Conservation (phyloP, 257 asterid genomes). For the Nicotiana benthamiana region DNA sequence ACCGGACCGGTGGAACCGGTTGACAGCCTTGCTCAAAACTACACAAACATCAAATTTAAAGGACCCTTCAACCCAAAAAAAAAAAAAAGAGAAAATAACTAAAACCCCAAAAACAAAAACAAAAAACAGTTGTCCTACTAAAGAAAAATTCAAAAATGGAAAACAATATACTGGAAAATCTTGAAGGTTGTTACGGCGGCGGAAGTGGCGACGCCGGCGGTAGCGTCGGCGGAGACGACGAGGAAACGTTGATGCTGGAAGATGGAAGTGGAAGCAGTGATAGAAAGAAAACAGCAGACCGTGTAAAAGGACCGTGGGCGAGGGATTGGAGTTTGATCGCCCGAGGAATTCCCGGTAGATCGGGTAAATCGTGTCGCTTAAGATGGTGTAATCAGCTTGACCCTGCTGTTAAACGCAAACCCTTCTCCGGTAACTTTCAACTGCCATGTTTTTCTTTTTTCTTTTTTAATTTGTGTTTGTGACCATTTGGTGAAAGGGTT, state of each 20-base stretch:
- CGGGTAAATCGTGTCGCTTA: conserved; percentile 89
- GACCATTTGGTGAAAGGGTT: background rate
- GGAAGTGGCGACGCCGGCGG: too few relatives aligned
- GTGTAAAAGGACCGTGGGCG: conserved; percentile 87
- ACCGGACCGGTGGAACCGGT: too few relatives aligned
- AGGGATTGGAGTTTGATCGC: conserved; percentile 88
- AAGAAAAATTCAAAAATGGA: background rate
- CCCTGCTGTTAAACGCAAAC: conserved; percentile 74
- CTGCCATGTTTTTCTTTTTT: background rate
- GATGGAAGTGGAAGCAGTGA: conserved; percentile 29
- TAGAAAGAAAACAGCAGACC: conserved; percentile 35
- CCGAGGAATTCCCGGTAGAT: conserved; percentile 80
- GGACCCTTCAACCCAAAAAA: too few relatives aligned
- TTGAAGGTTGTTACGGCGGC: background rate
- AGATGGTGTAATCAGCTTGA: conserved; percentile 98
- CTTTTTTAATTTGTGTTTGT: background rate
- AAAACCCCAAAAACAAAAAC: background rate
- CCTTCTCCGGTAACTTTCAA: conserved; percentile 55
- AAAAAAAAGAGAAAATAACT: too few relatives aligned
- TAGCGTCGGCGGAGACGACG: conserved; percentile 9
- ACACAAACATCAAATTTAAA: background rate
- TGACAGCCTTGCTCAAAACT: too few relatives aligned
- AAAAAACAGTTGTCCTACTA: background rate
- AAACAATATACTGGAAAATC: background rate
- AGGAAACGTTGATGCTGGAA: conserved; percentile 21